phyloP scores from a whole-genome alignment of 2,329 filamentous ascomycete genomes.

The Alternaria sp. region DNA sequence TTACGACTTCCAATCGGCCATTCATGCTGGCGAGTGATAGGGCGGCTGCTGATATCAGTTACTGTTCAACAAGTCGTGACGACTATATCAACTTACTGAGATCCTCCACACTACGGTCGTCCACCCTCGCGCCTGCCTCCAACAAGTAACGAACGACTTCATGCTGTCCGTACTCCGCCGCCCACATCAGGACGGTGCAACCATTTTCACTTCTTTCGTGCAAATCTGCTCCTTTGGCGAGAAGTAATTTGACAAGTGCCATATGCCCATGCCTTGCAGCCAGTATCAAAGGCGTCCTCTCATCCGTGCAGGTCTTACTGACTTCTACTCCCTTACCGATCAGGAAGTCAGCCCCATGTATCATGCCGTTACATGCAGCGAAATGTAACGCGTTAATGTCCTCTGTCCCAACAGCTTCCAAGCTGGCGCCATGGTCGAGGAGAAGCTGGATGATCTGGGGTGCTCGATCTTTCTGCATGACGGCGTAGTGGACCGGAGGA shows the following conservation, averaged over 20 bases:
- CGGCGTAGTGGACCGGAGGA: conserved; percentile 21
- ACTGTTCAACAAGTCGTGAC: neutral
- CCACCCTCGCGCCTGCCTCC: conserved; percentile 16
- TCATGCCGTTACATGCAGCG: conserved; percentile 20
- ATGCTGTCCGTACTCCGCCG: conserved; percentile 17
- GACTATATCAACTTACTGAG: conserved; percentile 17
- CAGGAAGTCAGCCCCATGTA: conserved; percentile 24
- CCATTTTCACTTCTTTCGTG: conserved; percentile 16
- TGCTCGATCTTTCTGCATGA: conserved; percentile 1
- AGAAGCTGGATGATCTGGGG: conserved; percentile 24
- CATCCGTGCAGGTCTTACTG: conserved; percentile 15
- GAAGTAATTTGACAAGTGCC: conserved; percentile 19
- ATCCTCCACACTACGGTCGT: conserved; percentile 14
- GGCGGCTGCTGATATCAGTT: conserved; percentile 16
- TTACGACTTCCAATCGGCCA: conserved; percentile 19
- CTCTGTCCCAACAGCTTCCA: conserved; percentile 10
- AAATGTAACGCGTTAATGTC: conserved; percentile 26
- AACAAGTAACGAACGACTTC: conserved; percentile 23
- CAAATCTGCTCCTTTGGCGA: conserved; percentile 25
- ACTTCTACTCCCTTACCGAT: conserved; percentile 22
- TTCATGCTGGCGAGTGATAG: conserved; percentile 19
- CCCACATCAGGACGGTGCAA: conserved; percentile 22
- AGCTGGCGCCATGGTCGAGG: conserved; percentile 21
- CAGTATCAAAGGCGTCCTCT: conserved; percentile 27
- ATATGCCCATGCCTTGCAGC: conserved; percentile 26